Evolutionary conservation across 306 rosid genomes (phyloP), one percentile per base, ranked within the genome.

Genomic region (Trichosanthes cucumerina): DNA sequence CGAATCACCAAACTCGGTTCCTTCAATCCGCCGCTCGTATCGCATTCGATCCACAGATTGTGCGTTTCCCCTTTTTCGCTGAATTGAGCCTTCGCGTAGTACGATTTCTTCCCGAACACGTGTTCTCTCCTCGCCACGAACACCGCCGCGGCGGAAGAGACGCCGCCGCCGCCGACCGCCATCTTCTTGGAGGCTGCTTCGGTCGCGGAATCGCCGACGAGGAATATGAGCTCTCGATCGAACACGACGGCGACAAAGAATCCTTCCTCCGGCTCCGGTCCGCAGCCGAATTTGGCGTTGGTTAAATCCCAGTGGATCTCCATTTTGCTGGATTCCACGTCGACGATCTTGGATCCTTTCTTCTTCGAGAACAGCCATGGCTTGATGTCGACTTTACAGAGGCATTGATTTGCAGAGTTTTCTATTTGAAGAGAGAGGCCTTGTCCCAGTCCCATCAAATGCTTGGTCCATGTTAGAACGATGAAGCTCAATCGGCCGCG

Each of bases 401-500:
- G 89, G 80, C 89, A 88, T 34, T 86, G 90, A 34, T 84, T 88
- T 52, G 83, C 52, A 15, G 87, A 75, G 28, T 89, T 93, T 63
- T 89, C 93, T 13, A 94, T 85, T 62, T 87, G 94, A 39, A 94
- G 89, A 63, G 87, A 88, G 8, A 94, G 81, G 82, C 92, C 91
- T 82, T 92, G 98, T 56, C 98, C 98, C 89, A 92, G 98, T 56
- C 98, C 98, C 89, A 92, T 89, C 78, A 94, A 78, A 77, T 84
- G 86, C 59, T 88, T 94, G 73, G 96, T 92, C 98, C 98, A 94
- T 14, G 95, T 86, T n/a, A 92, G 86, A 14, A 88, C 89, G 58
- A 94, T 89, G 49, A 88, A 88, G 86, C 93, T 87, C 31, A 86
- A 78, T 39, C 87, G 81, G 18, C 86, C 85, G 9, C 81, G 81